phyloP scores from a whole-genome alignment of 345 rosid genomes.

The Citrus glauca region DNA sequence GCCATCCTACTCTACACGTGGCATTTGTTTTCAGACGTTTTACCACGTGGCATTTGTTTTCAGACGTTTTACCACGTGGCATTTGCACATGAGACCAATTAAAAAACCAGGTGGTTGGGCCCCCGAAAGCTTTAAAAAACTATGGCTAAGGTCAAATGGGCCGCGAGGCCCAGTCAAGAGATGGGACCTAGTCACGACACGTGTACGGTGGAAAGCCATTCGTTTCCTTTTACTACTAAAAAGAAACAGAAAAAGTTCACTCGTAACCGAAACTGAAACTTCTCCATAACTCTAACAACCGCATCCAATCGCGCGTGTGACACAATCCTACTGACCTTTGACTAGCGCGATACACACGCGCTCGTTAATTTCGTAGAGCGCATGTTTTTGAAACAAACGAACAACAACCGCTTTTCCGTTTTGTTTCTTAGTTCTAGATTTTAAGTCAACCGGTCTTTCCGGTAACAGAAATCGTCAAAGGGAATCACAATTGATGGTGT shows the following conservation, averaged over 20 bases:
- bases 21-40: background rate
- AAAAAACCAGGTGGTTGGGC: background rate
- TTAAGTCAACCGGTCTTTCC: background rate
- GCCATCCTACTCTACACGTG: background rate
- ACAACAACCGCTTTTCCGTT: conserved; percentile 24
- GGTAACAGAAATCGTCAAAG: background rate
- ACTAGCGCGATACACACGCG: background rate
- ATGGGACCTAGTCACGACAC: background rate
- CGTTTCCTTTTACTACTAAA: background rate
- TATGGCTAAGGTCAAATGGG: background rate
- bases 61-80: background rate
- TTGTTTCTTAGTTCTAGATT: conserved; percentile 2
- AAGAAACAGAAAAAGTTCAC: background rate
- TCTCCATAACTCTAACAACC: background rate
- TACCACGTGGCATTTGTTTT: background rate
- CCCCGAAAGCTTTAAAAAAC: background rate
- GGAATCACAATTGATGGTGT: background rate
- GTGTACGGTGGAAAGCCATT: conserved; percentile 8
- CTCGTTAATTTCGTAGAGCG: background rate
- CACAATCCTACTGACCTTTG: background rate
- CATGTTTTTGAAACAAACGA: conserved; percentile 6
- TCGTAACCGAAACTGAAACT: conserved; percentile 7
- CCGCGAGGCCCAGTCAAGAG: background rate
- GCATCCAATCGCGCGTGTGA: background rate
- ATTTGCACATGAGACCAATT: too few relatives aligned